These are phyloP conservation scores for Lomentospora prolificans DNA, from an alignment of 2,329 filamentous ascomycete genomes.

Conservation along the genomic window DNA sequence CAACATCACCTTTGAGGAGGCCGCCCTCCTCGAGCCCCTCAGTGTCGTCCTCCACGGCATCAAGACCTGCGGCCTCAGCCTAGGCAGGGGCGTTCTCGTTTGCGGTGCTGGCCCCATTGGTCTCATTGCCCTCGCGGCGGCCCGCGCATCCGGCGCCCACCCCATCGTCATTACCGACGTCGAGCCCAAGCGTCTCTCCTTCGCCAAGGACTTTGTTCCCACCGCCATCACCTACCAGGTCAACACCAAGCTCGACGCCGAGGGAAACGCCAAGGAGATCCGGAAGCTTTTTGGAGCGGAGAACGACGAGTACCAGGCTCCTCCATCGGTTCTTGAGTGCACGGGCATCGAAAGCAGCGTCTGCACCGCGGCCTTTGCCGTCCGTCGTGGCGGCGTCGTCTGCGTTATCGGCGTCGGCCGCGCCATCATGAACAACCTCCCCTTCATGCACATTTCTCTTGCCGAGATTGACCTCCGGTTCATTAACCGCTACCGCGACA, in stretches of 20 bases:
- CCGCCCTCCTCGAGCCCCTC: slow-evolving; percentile 54
- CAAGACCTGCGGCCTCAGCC: slow-evolving; percentile 36
- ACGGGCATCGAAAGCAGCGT: slow-evolving; percentile 57
- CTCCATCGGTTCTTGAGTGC: slow-evolving; percentile 52
- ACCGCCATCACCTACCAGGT: slow-evolving; percentile 44
- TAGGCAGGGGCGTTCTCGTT: slow-evolving; percentile 46
- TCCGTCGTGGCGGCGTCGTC: slow-evolving; percentile 46
- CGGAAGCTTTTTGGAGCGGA: slow-evolving; percentile 38
- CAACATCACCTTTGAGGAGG: slow-evolving; percentile 45
- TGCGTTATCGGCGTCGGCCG: slow-evolving; percentile 57
- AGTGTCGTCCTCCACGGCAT: slow-evolving; percentile 55
- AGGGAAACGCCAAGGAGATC: slow-evolving; percentile 42
- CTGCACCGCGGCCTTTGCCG: slow-evolving; percentile 46
- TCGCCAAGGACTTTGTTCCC: slow-evolving; percentile 49
- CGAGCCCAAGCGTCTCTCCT: slow-evolving; percentile 43
- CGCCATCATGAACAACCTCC: slow-evolving; percentile 53
- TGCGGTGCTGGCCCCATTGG: slow-evolving; percentile 58
- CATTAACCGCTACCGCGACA: slow-evolving; percentile 61
- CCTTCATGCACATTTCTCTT: slow-evolving; percentile 56
- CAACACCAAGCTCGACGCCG: slow-evolving; percentile 29
- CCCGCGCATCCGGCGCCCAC: slow-evolving; percentile 51
- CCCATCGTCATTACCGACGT: slow-evolving; percentile 56
- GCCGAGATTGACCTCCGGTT: slow-evolving; percentile 60
- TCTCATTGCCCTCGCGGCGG: slow-evolving; percentile 45
- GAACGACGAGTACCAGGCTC: slow-evolving; percentile 42